Evolutionary conservation across 2,329 filamentous ascomycete genomes (phyloP), one percentile per base, ranked within the genome.

Genomic region (Cercospora berteroae): DNA sequence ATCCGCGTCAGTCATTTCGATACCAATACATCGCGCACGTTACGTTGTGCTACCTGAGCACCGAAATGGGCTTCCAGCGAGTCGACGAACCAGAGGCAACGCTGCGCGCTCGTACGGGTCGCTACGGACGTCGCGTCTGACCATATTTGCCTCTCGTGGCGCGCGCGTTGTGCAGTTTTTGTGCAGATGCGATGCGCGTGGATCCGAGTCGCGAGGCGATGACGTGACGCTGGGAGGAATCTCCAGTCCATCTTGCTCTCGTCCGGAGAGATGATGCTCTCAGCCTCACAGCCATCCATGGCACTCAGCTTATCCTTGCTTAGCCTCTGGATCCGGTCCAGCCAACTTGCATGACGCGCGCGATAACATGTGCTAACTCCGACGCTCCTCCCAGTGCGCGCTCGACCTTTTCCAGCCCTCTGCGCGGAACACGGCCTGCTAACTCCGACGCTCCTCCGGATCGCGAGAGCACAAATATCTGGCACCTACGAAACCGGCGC

Each of bases 201-300:
- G 42, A 55, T 63, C 60, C 60, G 60, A 42, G 60, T 29, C 12
- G 60, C 20, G 42, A 62, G 44, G 52, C 52, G 27, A 63, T 63
- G 61, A 63, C 61, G 61, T 63, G 48, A 9, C 60, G 18, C 27
- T 13, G 27, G 20, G 20, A 7, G 29, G 20, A 27, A 33, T 36
- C 56, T 16, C 20, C 9, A 31, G 18, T 58, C n/a, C 58, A 23
- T 18, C 36, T 60, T 44, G 58, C 29, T 33, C 52, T 31, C 25
- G 25, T 29, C 52, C 25, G 52, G 7, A 29, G 52, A 57, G 52
- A n/a, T 57, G 52, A 52, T n/a, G 20, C 16, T 57, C 25, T 57
- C 25, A 57, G 52, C 25, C 52, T 33, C 48, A 20, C 52, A 57
- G 52, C 52, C 52, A 56, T 57, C 20, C 52, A 57, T 29, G 52